Conservation (phyloP, 1,284 basidiomycete genomes). For the Trichosporon asahii region DNA sequence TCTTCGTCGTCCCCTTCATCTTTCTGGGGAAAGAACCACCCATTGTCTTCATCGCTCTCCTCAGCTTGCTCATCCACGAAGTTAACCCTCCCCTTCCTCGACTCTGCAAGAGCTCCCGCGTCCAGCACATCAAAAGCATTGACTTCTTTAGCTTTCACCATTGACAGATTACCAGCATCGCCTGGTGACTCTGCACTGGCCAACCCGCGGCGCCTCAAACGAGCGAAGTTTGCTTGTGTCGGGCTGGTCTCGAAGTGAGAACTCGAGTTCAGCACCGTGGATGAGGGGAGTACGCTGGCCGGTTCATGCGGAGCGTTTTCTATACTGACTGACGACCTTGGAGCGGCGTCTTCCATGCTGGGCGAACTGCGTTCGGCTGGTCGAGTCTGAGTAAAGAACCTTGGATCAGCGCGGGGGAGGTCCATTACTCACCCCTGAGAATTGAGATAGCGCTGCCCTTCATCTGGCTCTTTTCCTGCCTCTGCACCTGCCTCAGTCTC, state of each 20-base stretch:
- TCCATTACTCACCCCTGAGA: constrained; percentile 35
- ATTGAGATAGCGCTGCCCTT: constrained; percentile 40
- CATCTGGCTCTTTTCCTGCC: constrained; percentile 12
- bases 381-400: constrained; percentile 47
- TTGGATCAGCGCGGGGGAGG: constrained; percentile 11
- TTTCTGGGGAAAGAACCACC: constrained; percentile 29
- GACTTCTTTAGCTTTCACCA: not conserved
- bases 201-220: not conserved
- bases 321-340: not conserved
- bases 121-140: constrained; percentile 20
- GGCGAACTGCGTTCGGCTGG: constrained; percentile 21
- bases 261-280: not conserved
- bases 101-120: not conserved
- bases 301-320: not conserved
- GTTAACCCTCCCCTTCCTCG: not conserved
- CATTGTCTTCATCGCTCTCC: constrained; percentile 54
- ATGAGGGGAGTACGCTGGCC: not conserved
- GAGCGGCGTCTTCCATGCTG: not conserved
- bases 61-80: constrained; percentile 45
- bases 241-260: not conserved
- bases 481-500: constrained; percentile 32
- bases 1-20: constrained; percentile 37
- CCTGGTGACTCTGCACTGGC: not conserved
- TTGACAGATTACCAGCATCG: not conserved
- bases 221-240: not conserved